Conservation (phyloP, 306 rosid species). For the Prunus mongolica region DNA sequence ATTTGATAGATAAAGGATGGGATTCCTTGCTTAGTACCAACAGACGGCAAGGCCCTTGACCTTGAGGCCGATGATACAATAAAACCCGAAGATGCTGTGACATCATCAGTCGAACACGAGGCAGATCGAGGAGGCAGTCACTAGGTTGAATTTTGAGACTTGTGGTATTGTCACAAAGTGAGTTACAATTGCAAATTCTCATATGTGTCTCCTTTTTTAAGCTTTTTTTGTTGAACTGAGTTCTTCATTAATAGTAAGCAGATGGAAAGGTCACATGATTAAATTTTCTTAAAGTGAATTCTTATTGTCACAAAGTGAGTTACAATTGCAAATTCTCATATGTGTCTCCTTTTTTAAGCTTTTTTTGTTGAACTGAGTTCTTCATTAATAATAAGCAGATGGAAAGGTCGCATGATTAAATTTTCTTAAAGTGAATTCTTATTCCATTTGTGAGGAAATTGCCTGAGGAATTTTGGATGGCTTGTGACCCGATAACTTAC, state of each 20-base stretch:
- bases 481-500: neutral
- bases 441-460: neutral
- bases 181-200: neutral
- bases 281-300: neutral
- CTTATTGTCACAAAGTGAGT: neutral
- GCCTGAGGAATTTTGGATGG: neutral
- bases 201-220: neutral
- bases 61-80: conserved; percentile 44
- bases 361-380: neutral
- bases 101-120: conserved; percentile 24
- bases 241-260: neutral
- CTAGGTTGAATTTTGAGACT: conserved; percentile 11
- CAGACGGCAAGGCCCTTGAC: conserved; percentile 70
- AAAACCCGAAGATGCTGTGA: conserved; percentile 31
- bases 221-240: neutral
- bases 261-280: neutral
- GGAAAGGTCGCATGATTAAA: neutral
- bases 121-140: conserved; percentile 22
- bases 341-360: neutral
- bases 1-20: conserved; percentile 64
- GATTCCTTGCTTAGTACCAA: conserved; percentile 78
- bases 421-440: neutral
- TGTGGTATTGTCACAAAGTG: neutral
- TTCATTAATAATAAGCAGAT: neutral
- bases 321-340: neutral